These are phyloP conservation scores for Porcisia deanei DNA, from an alignment of 208 protist species.

Conservation along the genomic window DNA sequence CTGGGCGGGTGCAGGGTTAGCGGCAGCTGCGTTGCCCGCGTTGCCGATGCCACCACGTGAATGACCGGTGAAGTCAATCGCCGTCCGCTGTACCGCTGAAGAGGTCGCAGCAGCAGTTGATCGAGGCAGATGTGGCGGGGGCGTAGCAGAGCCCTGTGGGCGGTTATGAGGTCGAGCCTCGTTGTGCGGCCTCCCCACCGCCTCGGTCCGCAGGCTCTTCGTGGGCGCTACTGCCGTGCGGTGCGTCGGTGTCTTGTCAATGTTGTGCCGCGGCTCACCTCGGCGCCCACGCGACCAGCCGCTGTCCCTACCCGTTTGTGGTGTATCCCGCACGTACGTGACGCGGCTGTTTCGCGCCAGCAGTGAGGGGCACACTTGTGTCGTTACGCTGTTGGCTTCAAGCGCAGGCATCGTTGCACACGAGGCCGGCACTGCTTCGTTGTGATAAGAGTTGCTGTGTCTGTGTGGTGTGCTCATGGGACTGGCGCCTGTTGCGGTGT, in stretches of 20 bases:
- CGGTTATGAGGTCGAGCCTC: not conserved
- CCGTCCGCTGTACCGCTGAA: not conserved
- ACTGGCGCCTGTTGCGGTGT: not conserved
- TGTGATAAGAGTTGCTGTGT: not conserved
- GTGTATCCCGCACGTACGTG: not conserved
- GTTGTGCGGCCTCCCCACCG: not conserved
- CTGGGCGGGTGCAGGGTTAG: not conserved
- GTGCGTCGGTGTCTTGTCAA: not conserved
- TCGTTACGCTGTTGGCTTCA: not conserved
- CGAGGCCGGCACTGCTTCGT: not conserved
- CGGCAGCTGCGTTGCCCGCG: not conserved
- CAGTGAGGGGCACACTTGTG: slow-evolving; percentile 12
- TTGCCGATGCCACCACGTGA: not conserved
- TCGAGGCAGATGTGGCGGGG: not conserved
- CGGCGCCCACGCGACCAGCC: not conserved
- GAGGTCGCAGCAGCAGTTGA: not conserved
- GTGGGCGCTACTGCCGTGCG: not conserved
- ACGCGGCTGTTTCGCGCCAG: slow-evolving; percentile 9
- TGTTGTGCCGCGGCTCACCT: not conserved
- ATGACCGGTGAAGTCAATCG: not conserved
- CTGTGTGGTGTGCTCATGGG: not conserved
- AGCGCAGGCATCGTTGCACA: not conserved
- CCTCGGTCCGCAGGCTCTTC: not conserved
- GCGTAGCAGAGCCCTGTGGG: not conserved
- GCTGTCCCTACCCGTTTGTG: not conserved